Conservation (phyloP, 495 filamentous ascomycete species). For the Xylaria sp. region DNA sequence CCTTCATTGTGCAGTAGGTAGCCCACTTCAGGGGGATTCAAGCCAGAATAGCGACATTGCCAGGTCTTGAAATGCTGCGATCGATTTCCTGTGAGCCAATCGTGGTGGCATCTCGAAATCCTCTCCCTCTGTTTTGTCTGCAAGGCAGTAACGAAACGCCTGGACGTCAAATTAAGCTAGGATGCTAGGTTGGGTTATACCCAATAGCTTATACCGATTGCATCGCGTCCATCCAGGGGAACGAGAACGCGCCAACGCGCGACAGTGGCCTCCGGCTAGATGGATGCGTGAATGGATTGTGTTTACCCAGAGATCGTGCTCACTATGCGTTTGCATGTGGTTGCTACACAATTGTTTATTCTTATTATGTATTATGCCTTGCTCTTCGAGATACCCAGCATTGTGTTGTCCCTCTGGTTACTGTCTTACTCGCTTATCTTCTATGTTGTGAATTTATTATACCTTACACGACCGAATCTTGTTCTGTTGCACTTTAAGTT, state of each 20-base stretch:
- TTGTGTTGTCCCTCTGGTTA: neutral
- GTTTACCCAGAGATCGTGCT: neutral
- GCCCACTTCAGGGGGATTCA: neutral
- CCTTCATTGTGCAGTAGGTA: neutral
- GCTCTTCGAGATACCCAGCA: neutral
- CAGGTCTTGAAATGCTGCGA: neutral
- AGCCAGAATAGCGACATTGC: neutral
- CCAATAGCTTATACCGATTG: slow-evolving; percentile 5
- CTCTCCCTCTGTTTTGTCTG: neutral
- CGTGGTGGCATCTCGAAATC: slow-evolving; percentile 4
- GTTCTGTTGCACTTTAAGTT: neutral
- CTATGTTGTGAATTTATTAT: neutral
- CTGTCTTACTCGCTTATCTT: neutral
- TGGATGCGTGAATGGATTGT: neutral
- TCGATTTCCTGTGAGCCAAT: neutral
- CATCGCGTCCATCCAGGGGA: slow-evolving; percentile 13
- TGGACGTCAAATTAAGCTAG: neutral
- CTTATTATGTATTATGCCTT: neutral
- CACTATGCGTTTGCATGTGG: too few species aligned
- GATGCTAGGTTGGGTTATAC: neutral
- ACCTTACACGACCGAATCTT: neutral
- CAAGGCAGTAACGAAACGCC: neutral
- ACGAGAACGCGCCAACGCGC: slow-evolving; percentile 16
- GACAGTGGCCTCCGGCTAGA: slow-evolving; percentile 1
- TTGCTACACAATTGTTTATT: neutral